phyloP scores from a whole-genome alignment of 164 flowering plant genomes.

The Platanus orientalis region DNA sequence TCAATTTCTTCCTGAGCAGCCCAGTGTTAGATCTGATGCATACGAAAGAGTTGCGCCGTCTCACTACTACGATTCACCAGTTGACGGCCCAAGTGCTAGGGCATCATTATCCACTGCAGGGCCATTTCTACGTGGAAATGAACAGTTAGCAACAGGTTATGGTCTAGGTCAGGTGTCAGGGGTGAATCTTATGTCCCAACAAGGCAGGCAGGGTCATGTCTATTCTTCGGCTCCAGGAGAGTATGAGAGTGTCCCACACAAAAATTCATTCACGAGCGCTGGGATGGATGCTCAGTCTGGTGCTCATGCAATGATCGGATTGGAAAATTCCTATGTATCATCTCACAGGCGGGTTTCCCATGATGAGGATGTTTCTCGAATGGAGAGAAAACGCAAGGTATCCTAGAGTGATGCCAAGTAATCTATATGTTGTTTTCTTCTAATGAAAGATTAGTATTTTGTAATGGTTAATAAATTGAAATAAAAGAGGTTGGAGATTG shows the following conservation, averaged over 20 bases:
- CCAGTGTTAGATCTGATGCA: constrained; percentile 58
- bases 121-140: constrained; percentile 41
- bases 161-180: constrained; percentile 40
- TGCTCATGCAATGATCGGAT: constrained; percentile 42
- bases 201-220: constrained; percentile 42
- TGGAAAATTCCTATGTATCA: constrained; percentile 44
- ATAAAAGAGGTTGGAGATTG: too few species aligned
- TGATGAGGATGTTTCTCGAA: constrained; percentile 51
- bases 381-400: constrained; percentile 88
- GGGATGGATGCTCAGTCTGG: constrained; percentile 42
- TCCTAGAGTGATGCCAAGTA: not conserved
- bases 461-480: too few species aligned
- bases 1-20: constrained; percentile 91
- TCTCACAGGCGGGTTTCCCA: constrained; percentile 40
- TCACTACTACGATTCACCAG: constrained; percentile 41
- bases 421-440: constrained; percentile 1
- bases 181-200: constrained; percentile 48
- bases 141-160: constrained; percentile 42
- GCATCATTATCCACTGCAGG: constrained; percentile 38
- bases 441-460: not conserved
- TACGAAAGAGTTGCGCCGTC: constrained; percentile 57
- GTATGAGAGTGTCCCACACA: constrained; percentile 40
- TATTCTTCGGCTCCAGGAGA: constrained; percentile 46
- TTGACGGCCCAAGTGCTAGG: constrained; percentile 42
- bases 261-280: constrained; percentile 29